Conservation (phyloP, 768 basidiomycete genomes). For the Tricholoma flavovirens region DNA sequence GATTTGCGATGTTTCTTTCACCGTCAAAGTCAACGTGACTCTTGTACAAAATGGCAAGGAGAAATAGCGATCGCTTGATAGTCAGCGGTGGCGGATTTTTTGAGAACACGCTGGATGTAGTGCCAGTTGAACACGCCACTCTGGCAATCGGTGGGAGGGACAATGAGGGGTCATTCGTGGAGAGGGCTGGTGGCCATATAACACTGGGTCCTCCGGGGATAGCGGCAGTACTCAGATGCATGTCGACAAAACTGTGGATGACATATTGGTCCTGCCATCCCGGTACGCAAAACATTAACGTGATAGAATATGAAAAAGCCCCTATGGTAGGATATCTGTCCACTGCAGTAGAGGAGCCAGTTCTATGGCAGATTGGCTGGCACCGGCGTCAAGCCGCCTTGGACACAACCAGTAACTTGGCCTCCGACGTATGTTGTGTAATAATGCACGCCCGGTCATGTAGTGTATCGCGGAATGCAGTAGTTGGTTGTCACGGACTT, state of each 20-base stretch:
- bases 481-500: too few relatives aligned
- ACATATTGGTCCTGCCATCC: background rate
- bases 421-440: too few relatives aligned
- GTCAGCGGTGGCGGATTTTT: constrained; percentile 11
- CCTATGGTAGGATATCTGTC: too few relatives aligned
- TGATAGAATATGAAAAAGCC: background rate
- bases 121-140: constrained; percentile 9
- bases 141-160: constrained; percentile 13
- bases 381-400: too few relatives aligned
- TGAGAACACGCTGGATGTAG: constrained; percentile 17
- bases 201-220: constrained; percentile 1
- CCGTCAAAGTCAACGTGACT: constrained; percentile 14
- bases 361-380: too few relatives aligned
- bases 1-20: constrained; percentile 13
- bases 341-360: too few relatives aligned
- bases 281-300: background rate
- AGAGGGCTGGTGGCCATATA: constrained; percentile 12
- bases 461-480: too few relatives aligned
- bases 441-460: too few relatives aligned
- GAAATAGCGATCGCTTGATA: constrained; percentile 9
- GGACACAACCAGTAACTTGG: too few relatives aligned
- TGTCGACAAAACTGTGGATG: background rate
- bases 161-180: constrained; percentile 6
- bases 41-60: constrained; percentile 11
- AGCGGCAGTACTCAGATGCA: background rate